Evolutionary conservation across 805 yeast species (phyloP).

Genomic region (Yamadazyma takamatsuzukensis): DNA sequence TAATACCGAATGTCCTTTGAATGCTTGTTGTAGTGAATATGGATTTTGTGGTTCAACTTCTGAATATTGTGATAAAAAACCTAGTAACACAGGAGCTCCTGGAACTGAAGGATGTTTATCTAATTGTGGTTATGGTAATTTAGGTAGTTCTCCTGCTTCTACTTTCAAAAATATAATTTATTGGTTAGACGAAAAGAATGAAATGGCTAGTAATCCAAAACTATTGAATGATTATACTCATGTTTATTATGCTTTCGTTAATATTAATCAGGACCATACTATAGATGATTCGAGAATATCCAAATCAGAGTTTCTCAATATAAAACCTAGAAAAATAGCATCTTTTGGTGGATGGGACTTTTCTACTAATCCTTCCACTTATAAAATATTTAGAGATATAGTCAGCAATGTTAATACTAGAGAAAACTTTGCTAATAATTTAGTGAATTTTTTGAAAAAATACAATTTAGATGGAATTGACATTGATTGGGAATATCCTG

Average conservation of each 20-base stretch:
- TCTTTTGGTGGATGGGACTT: conserved; percentile 15
- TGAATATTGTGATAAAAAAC: conserved; percentile 9
- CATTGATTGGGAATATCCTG: conserved; percentile 18
- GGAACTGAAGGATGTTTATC: conserved; percentile 14
- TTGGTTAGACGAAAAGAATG: conserved; percentile 10
- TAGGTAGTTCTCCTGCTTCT: conserved; percentile 9
- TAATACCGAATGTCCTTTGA: conserved; percentile 12
- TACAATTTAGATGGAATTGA: conserved; percentile 16
- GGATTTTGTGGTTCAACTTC: conserved; percentile 13
- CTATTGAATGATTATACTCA: conserved; percentile 4
- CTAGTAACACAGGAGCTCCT: conserved; percentile 11
- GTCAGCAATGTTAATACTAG: conserved; percentile 7
- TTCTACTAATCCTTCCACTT: conserved; percentile 10
- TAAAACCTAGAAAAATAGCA: conserved; percentile 10
- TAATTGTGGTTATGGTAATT: conserved; percentile 14
- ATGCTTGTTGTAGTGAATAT: conserved; percentile 13
- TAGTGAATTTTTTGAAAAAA: conserved; percentile 9
- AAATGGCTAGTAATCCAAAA: conserved; percentile 6
- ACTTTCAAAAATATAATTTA: conserved; percentile 11
- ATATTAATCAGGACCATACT: conserved; percentile 7
- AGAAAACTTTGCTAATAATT: conserved; percentile 12
- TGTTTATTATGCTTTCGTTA: conserved; percentile 14
- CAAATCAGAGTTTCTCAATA: conserved; percentile 3
- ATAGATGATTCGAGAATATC: too few relatives aligned
- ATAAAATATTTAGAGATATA: conserved; percentile 8